phyloP scores from a whole-genome alignment of 208 protist species.

The Naegleria gruberi region DNA sequence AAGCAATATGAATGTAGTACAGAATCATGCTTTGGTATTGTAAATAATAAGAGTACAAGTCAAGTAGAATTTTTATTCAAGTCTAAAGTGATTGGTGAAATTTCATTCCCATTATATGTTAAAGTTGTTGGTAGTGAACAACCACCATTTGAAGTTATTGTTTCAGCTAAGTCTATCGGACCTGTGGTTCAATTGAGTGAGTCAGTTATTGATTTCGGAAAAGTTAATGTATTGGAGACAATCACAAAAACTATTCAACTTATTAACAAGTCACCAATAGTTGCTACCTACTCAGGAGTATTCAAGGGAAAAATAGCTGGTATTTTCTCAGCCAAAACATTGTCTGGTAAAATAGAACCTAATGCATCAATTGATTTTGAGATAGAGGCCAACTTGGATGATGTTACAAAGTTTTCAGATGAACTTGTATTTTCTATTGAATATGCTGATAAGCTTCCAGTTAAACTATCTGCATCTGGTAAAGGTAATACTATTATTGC shows the following conservation, averaged over 20 bases:
- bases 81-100: constrained; percentile 57
- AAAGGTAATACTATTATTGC: constrained; percentile 74
- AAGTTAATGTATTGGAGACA: constrained; percentile 50
- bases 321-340: neutral
- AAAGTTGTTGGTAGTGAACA: constrained; percentile 56
- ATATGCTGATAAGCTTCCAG: constrained; percentile 43
- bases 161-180: constrained; percentile 62
- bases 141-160: constrained; percentile 44
- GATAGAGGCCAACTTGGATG: constrained; percentile 67
- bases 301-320: constrained; percentile 26
- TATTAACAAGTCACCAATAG: constrained; percentile 70
- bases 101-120: constrained; percentile 67
- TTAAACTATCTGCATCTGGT: constrained; percentile 64
- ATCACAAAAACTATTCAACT: constrained; percentile 47
- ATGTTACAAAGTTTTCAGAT: constrained; percentile 67
- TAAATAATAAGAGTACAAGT: constrained; percentile 44
- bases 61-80: constrained; percentile 63
- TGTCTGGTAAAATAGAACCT: constrained; percentile 35
- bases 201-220: constrained; percentile 57
- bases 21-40: constrained; percentile 32
- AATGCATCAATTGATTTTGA: constrained; percentile 36
- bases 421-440: constrained; percentile 58
- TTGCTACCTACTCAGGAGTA: constrained; percentile 44
- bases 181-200: constrained; percentile 58
- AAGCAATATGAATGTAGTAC: constrained; percentile 6